These are phyloP conservation scores for Silene noctiflora DNA, from an alignment of 179 eudicot genomes.

Conservation along the genomic window DNA sequence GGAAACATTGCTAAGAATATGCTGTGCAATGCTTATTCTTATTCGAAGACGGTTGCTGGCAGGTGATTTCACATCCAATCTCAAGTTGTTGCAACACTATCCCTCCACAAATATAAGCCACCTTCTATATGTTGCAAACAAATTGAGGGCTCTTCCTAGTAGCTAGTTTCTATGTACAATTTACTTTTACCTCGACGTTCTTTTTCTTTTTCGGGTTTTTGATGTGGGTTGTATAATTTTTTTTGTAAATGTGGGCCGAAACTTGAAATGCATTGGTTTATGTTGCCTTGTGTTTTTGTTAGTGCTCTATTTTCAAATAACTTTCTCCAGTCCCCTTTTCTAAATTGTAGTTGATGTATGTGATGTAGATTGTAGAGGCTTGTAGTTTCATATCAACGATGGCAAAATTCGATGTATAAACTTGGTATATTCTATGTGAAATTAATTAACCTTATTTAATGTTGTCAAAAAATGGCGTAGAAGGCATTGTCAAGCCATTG, in stretches of 20 bases:
- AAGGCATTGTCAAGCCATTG: too few relatives aligned
- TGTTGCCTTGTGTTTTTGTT: neutral
- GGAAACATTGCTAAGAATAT: slow-evolving; percentile 90
- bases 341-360: neutral
- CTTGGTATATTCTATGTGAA: too few relatives aligned
- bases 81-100: slow-evolving; percentile 83
- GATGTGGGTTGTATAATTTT: slow-evolving; percentile 26
- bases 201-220: slow-evolving; percentile 11
- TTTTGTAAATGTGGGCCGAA: slow-evolving; percentile 23
- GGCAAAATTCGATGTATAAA: too few relatives aligned
- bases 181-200: neutral
- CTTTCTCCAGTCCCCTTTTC: neutral
- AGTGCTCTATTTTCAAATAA: neutral
- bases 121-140: slow-evolving; percentile 84
- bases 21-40: slow-evolving; percentile 95
- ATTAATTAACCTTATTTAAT: too few relatives aligned
- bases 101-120: slow-evolving; percentile 89
- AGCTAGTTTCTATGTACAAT: slow-evolving; percentile 26
- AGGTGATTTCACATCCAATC: slow-evolving; percentile 94
- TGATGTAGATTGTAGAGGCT: too few relatives aligned
- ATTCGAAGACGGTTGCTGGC: slow-evolving; percentile 93
- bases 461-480: too few relatives aligned
- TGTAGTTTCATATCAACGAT: too few relatives aligned
- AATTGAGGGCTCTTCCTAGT: slow-evolving; percentile 53
- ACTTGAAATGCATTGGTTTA: neutral